Evolutionary conservation across 306 rosid species (phyloP).

Genomic region (Dryas drummondii): DNA sequence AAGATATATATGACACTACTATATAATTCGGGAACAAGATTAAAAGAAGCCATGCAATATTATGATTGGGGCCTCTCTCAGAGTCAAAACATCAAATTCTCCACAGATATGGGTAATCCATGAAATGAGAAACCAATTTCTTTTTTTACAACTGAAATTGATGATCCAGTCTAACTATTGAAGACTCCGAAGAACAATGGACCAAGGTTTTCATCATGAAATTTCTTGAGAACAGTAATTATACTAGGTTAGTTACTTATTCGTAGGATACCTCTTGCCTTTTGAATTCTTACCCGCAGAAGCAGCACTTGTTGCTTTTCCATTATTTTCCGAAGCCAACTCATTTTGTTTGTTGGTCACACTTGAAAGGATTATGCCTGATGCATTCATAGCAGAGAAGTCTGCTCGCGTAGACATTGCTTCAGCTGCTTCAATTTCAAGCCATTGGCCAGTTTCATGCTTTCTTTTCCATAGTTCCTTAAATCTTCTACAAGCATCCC

Average conservation of each 20-base stretch:
- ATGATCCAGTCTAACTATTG: conserved; percentile 7
- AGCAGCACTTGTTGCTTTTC: conserved; percentile 35
- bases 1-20: conserved; percentile 7
- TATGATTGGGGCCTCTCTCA: conserved; percentile 4
- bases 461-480: conserved; percentile 90
- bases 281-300: conserved; percentile 46
- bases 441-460: conserved; percentile 98
- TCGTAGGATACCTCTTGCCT: conserved; percentile 4
- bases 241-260: conserved; percentile 13
- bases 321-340: conserved; percentile 50
- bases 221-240: not conserved
- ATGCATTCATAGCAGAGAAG: conserved; percentile 57
- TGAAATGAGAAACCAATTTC: not conserved
- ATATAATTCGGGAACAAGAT: not conserved
- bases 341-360: conserved; percentile 49
- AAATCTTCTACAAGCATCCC: conserved; percentile 80
- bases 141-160: not conserved
- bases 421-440: conserved; percentile 90
- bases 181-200: not conserved
- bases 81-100: not conserved
- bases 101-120: not conserved
- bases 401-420: conserved; percentile 60
- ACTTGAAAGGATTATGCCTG: conserved; percentile 68
- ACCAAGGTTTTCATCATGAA: not conserved
- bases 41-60: not conserved